These are phyloP conservation scores for Botrytis elliptica DNA, from an alignment of 2,329 filamentous ascomycete genomes.

Conservation along the genomic window DNA sequence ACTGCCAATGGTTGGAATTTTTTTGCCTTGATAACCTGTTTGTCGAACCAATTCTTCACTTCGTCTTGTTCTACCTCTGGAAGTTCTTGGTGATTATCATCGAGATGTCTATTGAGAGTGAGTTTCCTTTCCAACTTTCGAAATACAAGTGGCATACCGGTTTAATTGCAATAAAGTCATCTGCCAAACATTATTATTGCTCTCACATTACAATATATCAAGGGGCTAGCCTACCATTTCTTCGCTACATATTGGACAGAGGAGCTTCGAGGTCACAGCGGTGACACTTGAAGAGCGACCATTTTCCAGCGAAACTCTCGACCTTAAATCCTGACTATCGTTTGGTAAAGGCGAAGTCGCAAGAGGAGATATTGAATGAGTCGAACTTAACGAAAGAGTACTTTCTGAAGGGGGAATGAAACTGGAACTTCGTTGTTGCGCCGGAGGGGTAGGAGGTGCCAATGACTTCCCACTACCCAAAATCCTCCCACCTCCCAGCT, in stretches of 20 bases:
- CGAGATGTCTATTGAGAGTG: conserved; percentile 58
- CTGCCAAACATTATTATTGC: conserved; percentile 47
- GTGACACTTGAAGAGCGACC: conserved; percentile 49
- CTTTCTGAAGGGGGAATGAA: conserved; percentile 61
- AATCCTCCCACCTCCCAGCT: conserved; percentile 88
- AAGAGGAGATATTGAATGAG: conserved; percentile 59
- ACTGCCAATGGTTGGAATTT: conserved; percentile 72
- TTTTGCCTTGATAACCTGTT: conserved; percentile 73
- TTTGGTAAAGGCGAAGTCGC: conserved; percentile 65
- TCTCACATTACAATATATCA: background rate
- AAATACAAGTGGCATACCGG: conserved; percentile 48
- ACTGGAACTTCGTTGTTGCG: conserved; percentile 40
- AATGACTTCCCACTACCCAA: conserved; percentile 83
- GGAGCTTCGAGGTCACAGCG: conserved; percentile 64
- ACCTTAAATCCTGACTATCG: conserved; percentile 73
- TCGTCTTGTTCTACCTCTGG: conserved; percentile 72
- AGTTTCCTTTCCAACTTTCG: conserved; percentile 32
- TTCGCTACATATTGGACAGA: conserved; percentile 97
- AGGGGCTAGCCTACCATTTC: conserved; percentile 72
- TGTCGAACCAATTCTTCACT: conserved; percentile 76
- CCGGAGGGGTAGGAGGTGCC: conserved; percentile 59
- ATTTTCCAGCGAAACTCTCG: conserved; percentile 72
- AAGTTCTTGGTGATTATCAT: conserved; percentile 71
- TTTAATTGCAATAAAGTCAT: conserved; percentile 92
- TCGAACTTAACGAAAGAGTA: conserved; percentile 74